A percentile compares a stretch with the other conserved stretches of the same genome.
phyloP scores from a whole-genome alignment of 2,329 filamentous ascomycete species.

The Colletotrichum cordylinicola region DNA sequence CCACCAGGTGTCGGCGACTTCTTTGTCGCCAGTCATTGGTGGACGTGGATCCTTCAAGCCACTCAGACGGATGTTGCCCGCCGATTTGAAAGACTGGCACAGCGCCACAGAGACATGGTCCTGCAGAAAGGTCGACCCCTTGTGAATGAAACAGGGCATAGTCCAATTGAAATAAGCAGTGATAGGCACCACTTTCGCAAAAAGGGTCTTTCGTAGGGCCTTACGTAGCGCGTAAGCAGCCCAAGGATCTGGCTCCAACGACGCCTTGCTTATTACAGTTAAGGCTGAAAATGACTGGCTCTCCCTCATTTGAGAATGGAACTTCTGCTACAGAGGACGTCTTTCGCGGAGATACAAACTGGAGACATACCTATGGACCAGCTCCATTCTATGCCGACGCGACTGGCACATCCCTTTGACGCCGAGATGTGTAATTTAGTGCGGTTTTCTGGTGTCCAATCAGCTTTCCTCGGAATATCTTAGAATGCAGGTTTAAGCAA shows the following conservation, averaged over 20 bases:
- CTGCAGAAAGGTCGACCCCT: not conserved
- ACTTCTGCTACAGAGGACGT: not conserved
- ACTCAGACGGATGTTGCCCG: not conserved
- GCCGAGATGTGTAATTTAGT: too few relatives aligned
- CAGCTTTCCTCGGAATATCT: too few relatives aligned
- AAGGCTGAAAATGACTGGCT: not conserved
- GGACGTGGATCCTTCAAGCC: not conserved
- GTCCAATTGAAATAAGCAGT: not conserved
- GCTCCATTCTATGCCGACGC: not conserved
- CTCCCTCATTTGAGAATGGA: not conserved
- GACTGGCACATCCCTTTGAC: too few relatives aligned
- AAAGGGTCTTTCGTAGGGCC: not conserved
- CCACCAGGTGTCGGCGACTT: not conserved
- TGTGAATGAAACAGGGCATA: not conserved
- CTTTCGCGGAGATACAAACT: not conserved
- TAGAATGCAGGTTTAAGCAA: too few relatives aligned
- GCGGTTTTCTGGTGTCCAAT: too few relatives aligned
- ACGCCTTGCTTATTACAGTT: not conserved
- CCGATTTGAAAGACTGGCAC: not conserved
- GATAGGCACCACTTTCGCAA: not conserved
- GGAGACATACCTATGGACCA: not conserved
- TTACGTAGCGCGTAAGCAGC: not conserved
- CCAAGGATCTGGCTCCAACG: not conserved
- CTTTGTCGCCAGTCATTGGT: not conserved
- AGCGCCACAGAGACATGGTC: not conserved